Base-by-base conservation (phyloP, 352 stramenopile species). In the Hyaloperonospora brassicae region DNA sequence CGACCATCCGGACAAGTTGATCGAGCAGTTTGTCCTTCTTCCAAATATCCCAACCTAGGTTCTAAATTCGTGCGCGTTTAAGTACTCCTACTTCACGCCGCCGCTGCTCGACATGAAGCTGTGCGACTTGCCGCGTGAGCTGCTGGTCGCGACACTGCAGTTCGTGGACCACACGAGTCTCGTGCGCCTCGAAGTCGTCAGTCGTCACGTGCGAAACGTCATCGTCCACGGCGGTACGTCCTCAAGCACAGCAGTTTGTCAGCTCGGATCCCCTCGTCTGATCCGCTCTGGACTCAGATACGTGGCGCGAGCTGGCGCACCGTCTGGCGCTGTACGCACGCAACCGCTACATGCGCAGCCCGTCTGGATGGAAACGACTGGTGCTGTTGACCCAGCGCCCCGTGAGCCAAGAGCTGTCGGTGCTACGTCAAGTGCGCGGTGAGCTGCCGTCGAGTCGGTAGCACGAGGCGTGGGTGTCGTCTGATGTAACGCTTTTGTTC, bases 391-490 rank as follows among this genome's bases (percentile, higher is more conserved):
- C 62, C 0, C 34, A 23, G 25, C 50, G 50, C 23, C 50, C 56
- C 3, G 60, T 66, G 23, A 39, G 52, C 1, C 52, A 58, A 24
- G 61, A 66, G 12, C 39, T 65, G 21, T 68, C 70, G 22, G 25
- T 76, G 50, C 59, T 82, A 40, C 46, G 51, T 47, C 49, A 59
- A 51, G 69, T 83, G 7, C 65, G 68, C 58, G 68, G 72, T 81
- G 25, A 35, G 11, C 12, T 48, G 11, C 11, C 3, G 17, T 8
- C 27, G 0, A 8, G 27, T 34, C 27, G 27, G 27, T 34, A 34
- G 27, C 27, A 34, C 27, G 4, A 34, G 27, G 27, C 27, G 27
- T 34, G 4, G 27, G 27, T 34, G 11, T 24, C 1, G 13, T 4
- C 17, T 44, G 0, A 10, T 44, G 38, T 44, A 44, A 10, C 2